These are phyloP conservation scores for Agaricus blazei DNA, from an alignment of 768 basidiomycete genomes.

Conservation along the genomic window DNA sequence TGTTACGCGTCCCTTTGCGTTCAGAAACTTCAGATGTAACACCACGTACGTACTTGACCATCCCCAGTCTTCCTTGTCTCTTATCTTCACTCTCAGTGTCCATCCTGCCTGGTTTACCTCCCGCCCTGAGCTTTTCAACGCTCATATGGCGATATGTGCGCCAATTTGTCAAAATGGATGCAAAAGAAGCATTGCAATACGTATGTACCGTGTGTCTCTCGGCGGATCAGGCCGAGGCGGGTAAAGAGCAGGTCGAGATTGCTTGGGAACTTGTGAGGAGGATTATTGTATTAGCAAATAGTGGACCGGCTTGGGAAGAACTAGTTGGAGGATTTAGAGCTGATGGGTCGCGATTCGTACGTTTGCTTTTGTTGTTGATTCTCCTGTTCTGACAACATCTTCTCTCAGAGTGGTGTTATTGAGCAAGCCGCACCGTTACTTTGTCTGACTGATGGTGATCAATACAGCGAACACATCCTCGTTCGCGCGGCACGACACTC, in stretches of 20 bases:
- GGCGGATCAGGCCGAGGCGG: conserved; percentile 64
- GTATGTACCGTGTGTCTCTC: conserved; percentile 82
- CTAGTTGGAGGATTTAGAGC: conserved; percentile 89
- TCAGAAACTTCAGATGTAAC: conserved; percentile 83
- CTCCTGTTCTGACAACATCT: background rate
- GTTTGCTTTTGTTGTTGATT: conserved; percentile 23
- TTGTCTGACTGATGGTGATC: conserved; percentile 55
- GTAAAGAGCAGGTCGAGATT: conserved; percentile 79
- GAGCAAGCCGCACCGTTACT: conserved; percentile 79
- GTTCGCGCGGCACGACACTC: conserved; percentile 77
- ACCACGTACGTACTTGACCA: conserved; percentile 50
- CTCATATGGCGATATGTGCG: conserved; percentile 91
- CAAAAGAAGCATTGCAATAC: conserved; percentile 92
- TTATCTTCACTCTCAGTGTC: conserved; percentile 42
- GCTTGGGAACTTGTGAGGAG: conserved; percentile 79
- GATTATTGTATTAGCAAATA: conserved; percentile 74
- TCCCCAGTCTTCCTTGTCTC: background rate
- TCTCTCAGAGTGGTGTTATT: conserved; percentile 71
- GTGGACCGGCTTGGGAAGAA: conserved; percentile 84
- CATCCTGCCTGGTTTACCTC: conserved; percentile 58
- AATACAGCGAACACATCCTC: conserved; percentile 82
- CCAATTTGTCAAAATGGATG: conserved; percentile 89
- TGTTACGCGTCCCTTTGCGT: conserved; percentile 77
- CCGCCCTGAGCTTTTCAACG: conserved; percentile 76
- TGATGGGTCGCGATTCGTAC: conserved; percentile 86